Conservation (phyloP, 495 filamentous ascomycete genomes). For the Penicillium crystallinum region DNA sequence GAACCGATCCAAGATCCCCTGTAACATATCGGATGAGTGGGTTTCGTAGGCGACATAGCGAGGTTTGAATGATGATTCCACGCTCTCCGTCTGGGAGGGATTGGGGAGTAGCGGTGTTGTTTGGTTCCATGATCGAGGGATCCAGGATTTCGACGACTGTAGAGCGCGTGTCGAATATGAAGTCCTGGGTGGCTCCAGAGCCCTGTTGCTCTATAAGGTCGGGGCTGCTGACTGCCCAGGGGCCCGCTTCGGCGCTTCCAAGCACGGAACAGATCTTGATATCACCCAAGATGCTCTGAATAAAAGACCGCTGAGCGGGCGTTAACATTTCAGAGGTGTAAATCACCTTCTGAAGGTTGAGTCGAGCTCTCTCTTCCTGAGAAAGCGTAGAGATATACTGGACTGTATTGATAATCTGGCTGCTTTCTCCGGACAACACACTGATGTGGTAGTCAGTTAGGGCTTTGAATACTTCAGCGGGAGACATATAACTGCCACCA, state of each 20-base stretch:
- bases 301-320: slow-evolving; percentile 7
- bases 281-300: slow-evolving; percentile 1
- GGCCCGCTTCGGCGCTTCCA: slow-evolving; percentile 28
- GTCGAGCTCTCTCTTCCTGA: background rate
- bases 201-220: background rate
- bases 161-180: slow-evolving; percentile 27
- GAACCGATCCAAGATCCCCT: slow-evolving; percentile 35
- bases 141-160: slow-evolving; percentile 29
- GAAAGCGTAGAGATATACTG: slow-evolving; percentile 20
- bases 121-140: background rate
- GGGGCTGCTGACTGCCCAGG: slow-evolving; percentile 17
- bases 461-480: slow-evolving; percentile 9
- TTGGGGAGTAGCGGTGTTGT: background rate
- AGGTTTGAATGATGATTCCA: slow-evolving; percentile 33
- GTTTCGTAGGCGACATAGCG: slow-evolving; percentile 30
- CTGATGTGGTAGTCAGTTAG: slow-evolving; percentile 22
- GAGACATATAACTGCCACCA: slow-evolving; percentile 19
- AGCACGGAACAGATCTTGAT: slow-evolving; percentile 22
- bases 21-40: slow-evolving; percentile 36
- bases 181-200: slow-evolving; percentile 8
- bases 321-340: slow-evolving; percentile 27
- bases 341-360: slow-evolving; percentile 19
- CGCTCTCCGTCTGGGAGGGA: slow-evolving; percentile 17
- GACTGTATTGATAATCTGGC: slow-evolving; percentile 22
- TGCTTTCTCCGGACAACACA: slow-evolving; percentile 21